Conservation (phyloP, 208 protist species). For the Acanthamoeba culbertsoni region DNA sequence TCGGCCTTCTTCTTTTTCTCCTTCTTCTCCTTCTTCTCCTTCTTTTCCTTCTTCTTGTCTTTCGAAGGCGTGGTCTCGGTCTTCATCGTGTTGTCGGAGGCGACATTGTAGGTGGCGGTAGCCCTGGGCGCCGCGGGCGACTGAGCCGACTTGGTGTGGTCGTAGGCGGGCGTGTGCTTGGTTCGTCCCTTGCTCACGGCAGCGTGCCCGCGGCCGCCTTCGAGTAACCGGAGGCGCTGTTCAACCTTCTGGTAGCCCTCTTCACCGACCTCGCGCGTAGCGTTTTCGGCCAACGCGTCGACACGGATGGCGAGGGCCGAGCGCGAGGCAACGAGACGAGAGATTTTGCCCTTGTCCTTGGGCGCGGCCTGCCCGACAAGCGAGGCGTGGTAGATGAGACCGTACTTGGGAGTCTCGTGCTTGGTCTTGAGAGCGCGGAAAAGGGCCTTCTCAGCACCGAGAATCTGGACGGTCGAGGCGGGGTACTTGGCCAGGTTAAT, state of each 20-base stretch:
- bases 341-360: conserved; percentile 97
- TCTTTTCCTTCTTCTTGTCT: conserved; percentile 97
- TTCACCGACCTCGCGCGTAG: conserved; percentile 72
- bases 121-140: neutral
- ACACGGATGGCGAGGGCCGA: conserved; percentile 96
- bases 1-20: neutral
- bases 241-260: conserved; percentile 68
- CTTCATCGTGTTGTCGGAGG: neutral
- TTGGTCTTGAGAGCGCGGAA: conserved; percentile 97
- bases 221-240: neutral
- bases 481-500: conserved; percentile 99
- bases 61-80: neutral
- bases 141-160: neutral
- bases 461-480: conserved; percentile 99
- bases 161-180: neutral
- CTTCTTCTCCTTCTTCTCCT: conserved; percentile 66
- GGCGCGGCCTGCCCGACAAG: conserved; percentile 96
- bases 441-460: conserved; percentile 99
- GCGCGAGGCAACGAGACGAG: conserved; percentile 98
- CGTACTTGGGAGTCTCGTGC: conserved; percentile 99
- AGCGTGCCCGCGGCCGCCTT: neutral
- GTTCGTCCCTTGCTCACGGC: neutral
- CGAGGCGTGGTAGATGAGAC: conserved; percentile 98
- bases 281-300: conserved; percentile 89
- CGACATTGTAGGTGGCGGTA: neutral